phyloP scores from a whole-genome alignment of 2,329 filamentous ascomycete species.

The Zasmidium citrigriseum region DNA sequence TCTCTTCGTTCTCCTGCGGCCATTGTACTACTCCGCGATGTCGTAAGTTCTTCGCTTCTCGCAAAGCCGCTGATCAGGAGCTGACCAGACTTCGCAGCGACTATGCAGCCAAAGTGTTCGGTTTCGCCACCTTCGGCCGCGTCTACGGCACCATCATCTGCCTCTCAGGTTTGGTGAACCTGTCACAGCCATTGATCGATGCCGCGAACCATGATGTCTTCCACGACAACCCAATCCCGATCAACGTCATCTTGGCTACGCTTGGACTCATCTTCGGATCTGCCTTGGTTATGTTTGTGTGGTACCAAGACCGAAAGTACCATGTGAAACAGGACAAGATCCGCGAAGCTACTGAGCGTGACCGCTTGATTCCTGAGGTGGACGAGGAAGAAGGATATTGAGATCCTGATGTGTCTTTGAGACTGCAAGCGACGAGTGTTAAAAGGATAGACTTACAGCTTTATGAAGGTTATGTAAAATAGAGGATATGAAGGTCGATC shows the following conservation, averaged over 20 bases:
- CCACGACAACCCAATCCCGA: slow-evolving; percentile 69
- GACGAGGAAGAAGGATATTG: slow-evolving; percentile 36
- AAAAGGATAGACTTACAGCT: background rate
- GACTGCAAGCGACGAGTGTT: background rate
- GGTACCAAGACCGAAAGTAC: slow-evolving; percentile 21
- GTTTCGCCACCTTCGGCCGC: slow-evolving; percentile 88
- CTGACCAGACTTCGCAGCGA: slow-evolving; percentile 47
- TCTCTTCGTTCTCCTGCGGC: slow-evolving; percentile 81
- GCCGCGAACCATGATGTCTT: slow-evolving; percentile 74
- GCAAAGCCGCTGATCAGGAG: background rate
- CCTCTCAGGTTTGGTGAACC: slow-evolving; percentile 78
- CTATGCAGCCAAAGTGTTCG: slow-evolving; percentile 88
- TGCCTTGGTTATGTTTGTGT: slow-evolving; percentile 68
- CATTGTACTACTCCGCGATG: slow-evolving; percentile 87
- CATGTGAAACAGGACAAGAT: slow-evolving; percentile 11
- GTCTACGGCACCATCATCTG: slow-evolving; percentile 90
- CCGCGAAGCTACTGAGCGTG: slow-evolving; percentile 18
- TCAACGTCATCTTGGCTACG: slow-evolving; percentile 69
- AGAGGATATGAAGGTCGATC: too few relatives aligned
- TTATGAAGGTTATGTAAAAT: background rate
- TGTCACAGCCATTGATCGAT: slow-evolving; percentile 78
- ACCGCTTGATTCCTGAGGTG: slow-evolving; percentile 17
- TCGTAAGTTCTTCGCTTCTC: slow-evolving; percentile 45
- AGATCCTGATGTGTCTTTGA: background rate
- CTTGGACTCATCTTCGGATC: slow-evolving; percentile 65